Evolutionary conservation across 371 early-diverging fungal genomes (phyloP).

Genomic region (Mortierella sp.): DNA sequence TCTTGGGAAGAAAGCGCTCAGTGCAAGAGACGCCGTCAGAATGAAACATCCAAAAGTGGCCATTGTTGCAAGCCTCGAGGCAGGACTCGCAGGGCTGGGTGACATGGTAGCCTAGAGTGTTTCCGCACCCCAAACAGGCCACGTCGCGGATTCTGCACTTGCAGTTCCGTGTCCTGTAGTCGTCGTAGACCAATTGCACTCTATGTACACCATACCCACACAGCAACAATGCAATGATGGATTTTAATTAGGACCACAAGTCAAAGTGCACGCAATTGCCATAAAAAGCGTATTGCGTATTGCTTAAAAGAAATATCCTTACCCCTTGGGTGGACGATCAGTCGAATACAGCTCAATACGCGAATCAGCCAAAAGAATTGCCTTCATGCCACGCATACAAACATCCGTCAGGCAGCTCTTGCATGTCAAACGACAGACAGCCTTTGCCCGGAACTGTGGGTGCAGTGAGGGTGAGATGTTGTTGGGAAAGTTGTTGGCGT

Average conservation of each 20-base stretch:
- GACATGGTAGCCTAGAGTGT: constrained; percentile 96
- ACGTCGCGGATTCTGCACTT: constrained; percentile 95
- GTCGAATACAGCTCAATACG: constrained; percentile 89
- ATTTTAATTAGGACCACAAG: neutral
- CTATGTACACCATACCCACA: constrained; percentile 45
- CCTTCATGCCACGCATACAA: constrained; percentile 90
- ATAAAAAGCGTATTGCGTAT: neutral
- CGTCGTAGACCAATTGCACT: constrained; percentile 91
- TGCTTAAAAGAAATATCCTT: constrained; percentile 35
- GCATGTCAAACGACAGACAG: constrained; percentile 74
- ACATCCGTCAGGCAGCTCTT: constrained; percentile 69
- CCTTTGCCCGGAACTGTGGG: constrained; percentile 69
- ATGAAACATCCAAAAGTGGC: constrained; percentile 99
- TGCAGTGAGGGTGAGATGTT: constrained; percentile 47
- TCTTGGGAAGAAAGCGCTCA: constrained; percentile 42
- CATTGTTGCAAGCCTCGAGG: constrained; percentile 94
- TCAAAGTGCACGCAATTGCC: no score
- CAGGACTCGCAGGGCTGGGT: constrained; percentile 96
- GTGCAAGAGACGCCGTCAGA: constrained; percentile 80
- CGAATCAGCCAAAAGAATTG: constrained; percentile 92
- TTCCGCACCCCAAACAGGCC: constrained; percentile 95
- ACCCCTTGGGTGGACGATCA: constrained; percentile 88
- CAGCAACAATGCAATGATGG: neutral
- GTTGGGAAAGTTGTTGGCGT: constrained; percentile 18
- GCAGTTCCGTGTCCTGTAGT: constrained; percentile 94